Base-by-base conservation (phyloP, 164 flowering plant genomes). In the Chimonanthus praecox region DNA sequence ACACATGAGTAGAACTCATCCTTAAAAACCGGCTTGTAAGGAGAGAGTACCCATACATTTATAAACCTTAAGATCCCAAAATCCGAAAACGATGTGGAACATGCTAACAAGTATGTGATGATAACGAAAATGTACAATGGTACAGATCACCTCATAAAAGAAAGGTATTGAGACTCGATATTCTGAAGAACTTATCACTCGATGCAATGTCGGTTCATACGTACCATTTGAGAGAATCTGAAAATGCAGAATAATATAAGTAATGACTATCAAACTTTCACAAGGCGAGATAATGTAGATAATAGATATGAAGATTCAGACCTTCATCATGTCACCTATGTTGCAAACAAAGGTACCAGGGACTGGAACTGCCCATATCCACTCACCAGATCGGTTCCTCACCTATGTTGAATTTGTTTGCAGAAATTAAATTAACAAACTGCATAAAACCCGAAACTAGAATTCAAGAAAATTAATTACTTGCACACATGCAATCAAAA, bases 301-400 rank as follows among this genome's bases (percentile, higher is more conserved):
- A n/a, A n/a, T n/a, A 44, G 11, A 11, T 15, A 47, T n/a, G 45
- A 44, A 65, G n/a, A 62, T 72, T 5, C 20, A 73, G 81, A 94
- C n/a, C n/a, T n/a, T n/a, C n/a, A n/a, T 83, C 98, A 94, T 94
- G 84, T 94, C 97, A 20, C 97, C 97, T 33, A 92, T 94, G 87
- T 92, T 94, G 87, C 99, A 92, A 46, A 94, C 95, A 83, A 94
- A 92, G 63, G 97, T 86, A 54, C 97, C 97, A n/a, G 97, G 90
- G 68, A 91, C 80, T 1, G 99, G 97, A 61, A 78, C 81, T 20
- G 97, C 97, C 73, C 88, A 88, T 76, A 94, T 87, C 97, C 97
- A 92, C 71, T 94, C 97, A 62, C 97, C 99, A 33, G 89, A 85
- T 46, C 60, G 75, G 83, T 94, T 94, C 81, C 88, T 88, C 76